phyloP scores from a whole-genome alignment of 257 asterid genomes.

The Jasminum sambac region DNA sequence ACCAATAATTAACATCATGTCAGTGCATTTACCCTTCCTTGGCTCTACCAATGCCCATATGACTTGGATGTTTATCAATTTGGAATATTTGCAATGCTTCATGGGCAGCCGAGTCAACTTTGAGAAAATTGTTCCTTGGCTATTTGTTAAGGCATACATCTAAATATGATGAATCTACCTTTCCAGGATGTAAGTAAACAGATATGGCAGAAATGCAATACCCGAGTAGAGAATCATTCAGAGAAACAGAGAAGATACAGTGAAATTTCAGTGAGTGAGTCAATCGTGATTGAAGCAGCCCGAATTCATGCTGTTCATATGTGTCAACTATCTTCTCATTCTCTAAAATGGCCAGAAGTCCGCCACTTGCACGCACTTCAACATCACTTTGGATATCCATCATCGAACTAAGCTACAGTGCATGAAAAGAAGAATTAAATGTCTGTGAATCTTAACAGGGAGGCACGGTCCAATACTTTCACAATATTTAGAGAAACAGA shows the following conservation, averaged over 20 bases:
- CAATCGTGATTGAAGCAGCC: slow-evolving; percentile 70
- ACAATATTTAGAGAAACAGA: slow-evolving; percentile 1
- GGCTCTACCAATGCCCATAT: slow-evolving; percentile 99
- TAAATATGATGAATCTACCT: slow-evolving; percentile 27
- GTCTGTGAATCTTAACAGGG: slow-evolving; percentile 15
- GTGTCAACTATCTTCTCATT: slow-evolving; percentile 83
- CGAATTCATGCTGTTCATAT: slow-evolving; percentile 68
- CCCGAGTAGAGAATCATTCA: slow-evolving; percentile 5
- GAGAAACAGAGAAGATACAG: slow-evolving; percentile 62
- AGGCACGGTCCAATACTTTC: slow-evolving; percentile 10
- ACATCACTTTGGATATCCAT: slow-evolving; percentile 88
- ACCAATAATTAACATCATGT: slow-evolving; percentile 26
- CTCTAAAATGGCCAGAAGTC: slow-evolving; percentile 94
- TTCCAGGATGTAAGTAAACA: background rate
- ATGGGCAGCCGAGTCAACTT: slow-evolving; percentile 87
- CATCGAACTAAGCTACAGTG: slow-evolving; percentile 86
- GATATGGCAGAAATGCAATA: slow-evolving; percentile 22
- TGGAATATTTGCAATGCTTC: slow-evolving; percentile 97
- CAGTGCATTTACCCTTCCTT: slow-evolving; percentile 82
- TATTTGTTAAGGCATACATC: slow-evolving; percentile 51
- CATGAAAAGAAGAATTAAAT: slow-evolving; percentile 19
- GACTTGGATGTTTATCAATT: slow-evolving; percentile 96
- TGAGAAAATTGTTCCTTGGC: slow-evolving; percentile 77
- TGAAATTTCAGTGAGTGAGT: slow-evolving; percentile 71
- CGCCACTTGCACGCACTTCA: slow-evolving; percentile 97